Evolutionary conservation across 306 rosid genomes (phyloP).

Genomic region (Hippophae gyantsensis): DNA sequence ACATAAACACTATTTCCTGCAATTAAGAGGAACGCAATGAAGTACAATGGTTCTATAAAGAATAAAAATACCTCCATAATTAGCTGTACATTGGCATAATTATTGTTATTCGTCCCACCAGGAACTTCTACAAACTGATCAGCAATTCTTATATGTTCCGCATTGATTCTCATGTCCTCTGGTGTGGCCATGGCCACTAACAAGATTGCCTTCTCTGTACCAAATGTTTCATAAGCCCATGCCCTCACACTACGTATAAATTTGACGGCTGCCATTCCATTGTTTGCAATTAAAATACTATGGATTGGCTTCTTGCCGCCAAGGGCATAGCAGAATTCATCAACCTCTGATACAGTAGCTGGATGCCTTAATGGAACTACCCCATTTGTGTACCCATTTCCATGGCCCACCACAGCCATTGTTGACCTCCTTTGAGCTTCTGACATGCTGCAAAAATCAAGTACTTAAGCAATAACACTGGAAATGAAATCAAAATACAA

Average conservation of each 20-base stretch:
- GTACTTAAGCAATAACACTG: slow-evolving; percentile 13
- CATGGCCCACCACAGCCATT: slow-evolving; percentile 42
- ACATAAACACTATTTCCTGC: too few relatives aligned
- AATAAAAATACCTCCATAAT: slow-evolving; percentile 71
- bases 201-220: slow-evolving; percentile 89
- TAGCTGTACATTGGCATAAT: slow-evolving; percentile 97
- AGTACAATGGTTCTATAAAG: background rate
- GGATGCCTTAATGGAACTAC: slow-evolving; percentile 46
- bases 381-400: slow-evolving; percentile 51
- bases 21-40: background rate
- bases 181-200: slow-evolving; percentile 99
- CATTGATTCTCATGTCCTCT: slow-evolving; percentile 99
- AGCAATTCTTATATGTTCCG: slow-evolving; percentile 97
- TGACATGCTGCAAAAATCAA: slow-evolving; percentile 33
- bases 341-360: slow-evolving; percentile 59
- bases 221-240: slow-evolving; percentile 96
- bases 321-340: slow-evolving; percentile 70
- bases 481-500: background rate
- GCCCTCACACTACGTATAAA: slow-evolving; percentile 89
- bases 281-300: slow-evolving; percentile 90
- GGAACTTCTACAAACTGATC: slow-evolving; percentile 99
- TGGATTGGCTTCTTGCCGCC: slow-evolving; percentile 92
- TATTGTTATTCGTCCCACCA: slow-evolving; percentile 98
- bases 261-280: slow-evolving; percentile 99
- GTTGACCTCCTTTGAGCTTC: slow-evolving; percentile 41